Base-by-base conservation (phyloP, 257 asterid species). In the Thymus mandschuricus region DNA sequence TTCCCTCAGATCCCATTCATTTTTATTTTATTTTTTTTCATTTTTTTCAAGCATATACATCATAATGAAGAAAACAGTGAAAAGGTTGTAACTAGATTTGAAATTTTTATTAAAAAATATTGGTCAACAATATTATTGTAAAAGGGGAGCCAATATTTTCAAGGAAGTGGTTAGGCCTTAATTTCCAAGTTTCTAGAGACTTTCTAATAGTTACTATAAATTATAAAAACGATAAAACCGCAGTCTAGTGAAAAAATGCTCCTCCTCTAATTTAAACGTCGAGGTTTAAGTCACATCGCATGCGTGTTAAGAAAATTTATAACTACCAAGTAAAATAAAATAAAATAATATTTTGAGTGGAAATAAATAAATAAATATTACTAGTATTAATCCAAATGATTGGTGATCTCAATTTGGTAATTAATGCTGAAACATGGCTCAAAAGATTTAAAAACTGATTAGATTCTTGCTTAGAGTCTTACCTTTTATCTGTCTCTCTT, bases 401-500 rank as follows among this genome's bases (percentile, higher is more conserved):
- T 49, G 13, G 27, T 3, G 49, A 8, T 21, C 21, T 21, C 0
- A 21, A 21, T 21, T 8, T 27, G 31, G 10, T 29, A 57, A 31
- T 58, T 31, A 58, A 58, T 58, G 63, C 9, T 11, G 10, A 58
- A 59, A 29, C 52, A 71, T 40, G 35, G 11, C 63, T 35, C 34
- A 4, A 31, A 61, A 7, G 49, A 44, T 30, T 35, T 13, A 46
- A 76, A 3, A 46, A 70, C 2, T 21, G 74, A 64, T 76, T 59
- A 66, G 63, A 71, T 76, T 66, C 50, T 71, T 66, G 78, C 78
- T 72, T 77, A 27, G 61, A 66, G 63, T 66, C 34, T 21, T 7
- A 77, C 67, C 10, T 30, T 31, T 51, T 31, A 12, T 64, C 57
- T 27, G 64, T 45, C 43, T 3, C 6, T 3, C 44, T 55, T 29